Base-by-base conservation (phyloP, 2,329 filamentous ascomycete species). In the Pseudogymnoascus sp. region DNA sequence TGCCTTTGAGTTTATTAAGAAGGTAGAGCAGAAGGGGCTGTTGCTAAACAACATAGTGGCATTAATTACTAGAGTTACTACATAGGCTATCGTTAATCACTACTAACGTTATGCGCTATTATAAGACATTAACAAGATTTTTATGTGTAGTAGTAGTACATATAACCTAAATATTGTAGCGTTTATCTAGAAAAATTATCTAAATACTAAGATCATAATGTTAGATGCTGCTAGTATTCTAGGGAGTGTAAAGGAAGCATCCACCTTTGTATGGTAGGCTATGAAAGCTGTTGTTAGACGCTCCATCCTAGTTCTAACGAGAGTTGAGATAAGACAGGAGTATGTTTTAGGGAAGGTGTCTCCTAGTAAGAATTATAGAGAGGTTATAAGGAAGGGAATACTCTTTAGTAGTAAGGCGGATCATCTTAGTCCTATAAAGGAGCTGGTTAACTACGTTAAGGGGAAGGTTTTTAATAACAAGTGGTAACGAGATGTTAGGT, bases 201-300 rank as follows among this genome's bases (percentile, higher is more conserved):
- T 78, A 14, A 73, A 76, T 39, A 78, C 78, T 2, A 76, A 74
- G 39, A 81, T 86, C 51, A 73, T 78, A 62, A 81, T 83, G 77
- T 74, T 86, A 5, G 82, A 86, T 66, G 81, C 81, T 59, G 81
- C 82, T 2, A 83, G 83, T 3, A 78, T 86, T 59, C 81, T 82
- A 0, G 80, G 74, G 1, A 80, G 79, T 36, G 83, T 83, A 2
- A 86, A 86, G 71, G 83, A 86, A 70, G 82, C 83, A 4, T 66
- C 84, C 61, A 83, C 79, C 0, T 85, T 86, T 69, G 83, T 84
- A 3, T 84, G 81, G 79, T 82, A 85, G 71, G 83, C 79, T 2
- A 81, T 86, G 78, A 83, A 86, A 69, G 81, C 82, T 1, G 70
- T 86, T 14, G 78, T 84, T 0, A 82, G 81, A 6, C 76, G 83